These are phyloP conservation scores for Fraxinus baroniana DNA, from an alignment of 305 asterid genomes.

Conservation along the genomic window DNA sequence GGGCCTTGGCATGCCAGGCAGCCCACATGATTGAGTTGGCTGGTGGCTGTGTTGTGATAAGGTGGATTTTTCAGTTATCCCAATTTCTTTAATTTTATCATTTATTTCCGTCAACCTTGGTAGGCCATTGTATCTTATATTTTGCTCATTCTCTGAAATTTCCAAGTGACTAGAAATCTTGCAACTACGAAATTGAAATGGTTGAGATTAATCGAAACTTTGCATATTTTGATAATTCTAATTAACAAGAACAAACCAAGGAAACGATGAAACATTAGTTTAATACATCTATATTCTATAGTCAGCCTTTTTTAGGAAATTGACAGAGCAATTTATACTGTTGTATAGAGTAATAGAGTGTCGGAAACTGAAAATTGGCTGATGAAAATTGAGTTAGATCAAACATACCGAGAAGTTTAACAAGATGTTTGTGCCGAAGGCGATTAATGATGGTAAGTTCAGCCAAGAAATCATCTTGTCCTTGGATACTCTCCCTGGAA, in stretches of 20 bases:
- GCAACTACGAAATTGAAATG: neutral
- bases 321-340: neutral
- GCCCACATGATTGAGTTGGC: neutral
- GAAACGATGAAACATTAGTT: neutral
- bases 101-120: neutral
- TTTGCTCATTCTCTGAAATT: neutral
- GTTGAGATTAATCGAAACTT: neutral
- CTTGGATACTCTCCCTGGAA: constrained; percentile 74
- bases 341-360: neutral
- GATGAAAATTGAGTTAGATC: neutral
- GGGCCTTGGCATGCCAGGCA: neutral
- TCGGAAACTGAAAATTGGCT: neutral
- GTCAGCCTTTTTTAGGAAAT: neutral
- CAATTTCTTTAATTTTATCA: neutral
- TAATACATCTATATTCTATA: neutral
- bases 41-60: neutral
- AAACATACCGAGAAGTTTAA: constrained; percentile 68
- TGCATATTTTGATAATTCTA: neutral
- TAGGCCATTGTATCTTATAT: neutral
- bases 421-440: constrained; percentile 88
- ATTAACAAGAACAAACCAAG: neutral
- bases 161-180: neutral
- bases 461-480: constrained; percentile 89
- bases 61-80: neutral
- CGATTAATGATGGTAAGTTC: constrained; percentile 92